phyloP scores from a whole-genome alignment of 495 filamentous ascomycete genomes.

The Barbatosphaeria neglecta region DNA sequence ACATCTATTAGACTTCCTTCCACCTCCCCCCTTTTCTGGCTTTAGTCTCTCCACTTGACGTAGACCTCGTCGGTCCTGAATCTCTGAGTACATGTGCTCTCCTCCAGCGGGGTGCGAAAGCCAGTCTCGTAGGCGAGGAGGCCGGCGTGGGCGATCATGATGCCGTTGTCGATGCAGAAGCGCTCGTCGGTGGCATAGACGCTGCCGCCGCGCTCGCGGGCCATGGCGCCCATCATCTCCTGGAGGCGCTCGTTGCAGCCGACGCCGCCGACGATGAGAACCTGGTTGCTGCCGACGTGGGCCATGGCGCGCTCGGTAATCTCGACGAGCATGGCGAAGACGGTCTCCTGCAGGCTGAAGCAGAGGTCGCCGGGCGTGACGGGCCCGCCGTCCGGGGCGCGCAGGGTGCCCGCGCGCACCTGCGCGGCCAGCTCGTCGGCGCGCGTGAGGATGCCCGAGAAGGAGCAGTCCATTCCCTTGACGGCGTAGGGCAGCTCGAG shows the following conservation, averaged over 20 bases:
- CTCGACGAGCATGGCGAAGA: slow-evolving; percentile 94
- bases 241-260: slow-evolving; percentile 94
- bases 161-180: slow-evolving; percentile 98
- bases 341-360: slow-evolving; percentile 88
- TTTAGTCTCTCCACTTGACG: slow-evolving; percentile 77
- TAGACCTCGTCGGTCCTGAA: slow-evolving; percentile 93
- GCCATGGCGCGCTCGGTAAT: slow-evolving; percentile 98
- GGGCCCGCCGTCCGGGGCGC: slow-evolving; percentile 25
- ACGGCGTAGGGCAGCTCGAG: slow-evolving; percentile 91
- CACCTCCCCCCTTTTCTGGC: too few relatives aligned
- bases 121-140: slow-evolving; percentile 73
- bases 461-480: slow-evolving; percentile 97
- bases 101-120: slow-evolving; percentile 61
- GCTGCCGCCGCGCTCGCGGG: slow-evolving; percentile 74
- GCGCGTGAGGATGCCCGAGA: slow-evolving; percentile 76
- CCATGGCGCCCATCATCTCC: slow-evolving; percentile 98
- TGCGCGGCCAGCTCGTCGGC: slow-evolving; percentile 66
- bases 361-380: slow-evolving; percentile 81
- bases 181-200: slow-evolving; percentile 93
- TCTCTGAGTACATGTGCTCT: slow-evolving; percentile 83
- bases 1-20: not conserved
- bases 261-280: slow-evolving; percentile 93
- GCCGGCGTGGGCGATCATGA: slow-evolving; percentile 98
- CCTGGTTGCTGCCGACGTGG: slow-evolving; percentile 81
- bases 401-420: slow-evolving; percentile 36